Base-by-base conservation (phyloP, 169 alveolate species). In the Plasmodium ovale region DNA sequence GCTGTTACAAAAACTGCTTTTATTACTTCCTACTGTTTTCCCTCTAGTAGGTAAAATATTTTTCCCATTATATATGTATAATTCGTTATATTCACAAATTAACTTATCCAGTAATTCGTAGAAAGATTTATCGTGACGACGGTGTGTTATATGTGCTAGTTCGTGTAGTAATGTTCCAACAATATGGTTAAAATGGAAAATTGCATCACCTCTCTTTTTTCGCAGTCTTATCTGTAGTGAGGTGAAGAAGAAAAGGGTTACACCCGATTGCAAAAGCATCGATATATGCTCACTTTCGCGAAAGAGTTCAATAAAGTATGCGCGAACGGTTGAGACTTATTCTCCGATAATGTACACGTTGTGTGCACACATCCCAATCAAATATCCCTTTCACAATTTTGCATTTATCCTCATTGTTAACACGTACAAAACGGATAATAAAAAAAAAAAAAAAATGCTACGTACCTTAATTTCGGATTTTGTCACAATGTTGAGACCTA, bases 401-500 rank as follows among this genome's bases (percentile, higher is more conserved):
- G 51, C 51, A n/a, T n/a, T n/a, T n/a, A n/a, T n/a, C n/a, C n/a
- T 47, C 4, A 5, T 14, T 47, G 16, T 54, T 9, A 33, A 42
- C 33, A 67, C 9, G 1, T 42, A 1, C 5, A 6, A 19, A 14
- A 37, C n/a, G 53, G 58, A 0, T 1, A 29, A 3, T 4, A n/a
- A 23, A 2, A 12, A 16, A 19, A 25, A 9, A 19, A 19, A n/a
- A 68, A 37, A 27, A 59, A 6, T 23, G 12, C n/a, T 3, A 21
- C 16, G 23, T 74, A 82, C 90, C 90, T 82, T 82, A 51, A 82
- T 82, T 68, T 82, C 90, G 1, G 90, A 82, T 53, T 82, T 68
- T 4, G 51, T 35, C 37, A n/a, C 62, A 53, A 82, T 82, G 51
- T 82, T 67, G 10, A 82, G 72, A 31, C 90, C 90, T 37, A 82